A percentile compares a stretch with the other conserved stretches of the same genome.
These are phyloP conservation scores for Ophiostoma tasmaniense DNA, from an alignment of 2,329 filamentous ascomycete genomes.

Conservation along the genomic window DNA sequence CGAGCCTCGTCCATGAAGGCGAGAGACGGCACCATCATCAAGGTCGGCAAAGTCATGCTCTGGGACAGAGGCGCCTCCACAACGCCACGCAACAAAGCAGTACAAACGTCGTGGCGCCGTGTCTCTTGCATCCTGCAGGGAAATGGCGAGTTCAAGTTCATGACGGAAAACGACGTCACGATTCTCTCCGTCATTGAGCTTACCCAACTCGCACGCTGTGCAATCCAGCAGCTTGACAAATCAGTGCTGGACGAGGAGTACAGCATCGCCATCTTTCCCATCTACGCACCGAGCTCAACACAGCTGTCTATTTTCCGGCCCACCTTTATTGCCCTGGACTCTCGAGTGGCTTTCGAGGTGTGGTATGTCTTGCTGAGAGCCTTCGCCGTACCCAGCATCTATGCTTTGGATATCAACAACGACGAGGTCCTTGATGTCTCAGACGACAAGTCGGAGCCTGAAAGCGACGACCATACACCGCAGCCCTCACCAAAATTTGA, in stretches of 20 bases:
- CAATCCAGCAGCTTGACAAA: slow-evolving; percentile 80
- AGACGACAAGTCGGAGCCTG: slow-evolving; percentile 33
- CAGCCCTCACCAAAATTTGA: not conserved
- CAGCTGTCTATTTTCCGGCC: slow-evolving; percentile 73
- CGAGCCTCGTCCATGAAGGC: slow-evolving; percentile 32
- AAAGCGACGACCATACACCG: not conserved
- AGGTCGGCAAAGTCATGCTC: slow-evolving; percentile 81
- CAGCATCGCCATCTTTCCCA: slow-evolving; percentile 91
- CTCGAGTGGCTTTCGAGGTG: slow-evolving; percentile 84
- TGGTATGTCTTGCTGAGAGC: slow-evolving; percentile 91
- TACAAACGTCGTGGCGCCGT: slow-evolving; percentile 64
- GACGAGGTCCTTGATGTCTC: slow-evolving; percentile 36
- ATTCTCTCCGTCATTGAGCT: slow-evolving; percentile 78
- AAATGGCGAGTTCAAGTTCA: slow-evolving; percentile 86
- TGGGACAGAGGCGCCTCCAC: slow-evolving; percentile 70
- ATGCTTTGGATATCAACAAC: slow-evolving; percentile 46
- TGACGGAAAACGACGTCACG: slow-evolving; percentile 74
- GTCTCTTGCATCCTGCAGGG: slow-evolving; percentile 92
- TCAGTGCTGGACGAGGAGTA: slow-evolving; percentile 89
- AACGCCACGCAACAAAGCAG: slow-evolving; percentile 37
- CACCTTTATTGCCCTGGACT: slow-evolving; percentile 81
- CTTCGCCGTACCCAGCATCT: slow-evolving; percentile 86
- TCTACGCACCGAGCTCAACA: slow-evolving; percentile 69
- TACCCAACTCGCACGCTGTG: slow-evolving; percentile 78
- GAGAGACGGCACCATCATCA: slow-evolving; percentile 80